Base-by-base conservation (phyloP, 441 rosid species). In the Metrosideros polymorpha region DNA sequence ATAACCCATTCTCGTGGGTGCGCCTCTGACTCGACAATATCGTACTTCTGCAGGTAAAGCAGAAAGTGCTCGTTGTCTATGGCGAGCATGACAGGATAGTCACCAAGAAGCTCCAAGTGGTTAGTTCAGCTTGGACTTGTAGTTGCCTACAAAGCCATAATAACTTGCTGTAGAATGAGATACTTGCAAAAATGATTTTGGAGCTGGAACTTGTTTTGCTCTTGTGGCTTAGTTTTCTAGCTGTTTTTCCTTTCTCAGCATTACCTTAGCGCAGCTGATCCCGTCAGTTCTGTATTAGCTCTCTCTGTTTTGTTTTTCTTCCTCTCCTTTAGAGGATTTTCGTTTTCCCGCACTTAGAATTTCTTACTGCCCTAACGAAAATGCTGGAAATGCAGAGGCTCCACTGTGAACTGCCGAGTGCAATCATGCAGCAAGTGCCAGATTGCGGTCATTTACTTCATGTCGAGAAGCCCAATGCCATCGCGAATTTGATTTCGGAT, bases 371-470 rank as follows among this genome's bases (percentile, higher is more conserved):
- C 79, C 79, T 71, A 39, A 39, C 17, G 15, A 71, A 71, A 71
- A 71, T 77, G 66, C 77, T 35, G 82, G 83, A 82, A n/a, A 42
- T 89, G 89, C 87, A 93, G 95, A 93, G 92, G 86, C 88, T 94
- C 61, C 91, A 90, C 84, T 91, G 88, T 79, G 94, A 94, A 86
- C 92, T 93, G 84, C 91, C 89, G 12, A 89, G 89, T 56, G 93
- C 95, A 76, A 90, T 86, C 66, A 86, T 93, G 53, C 89, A 83
- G 63, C 91, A 87, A 89, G 90, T 93, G 47, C 89, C 91, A 15
- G 94, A 90, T 42, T 89, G 92, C 0, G 94, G 96, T 85, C 96
- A 94, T 89, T 95, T 94, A 85, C 93, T 94, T 75, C 97, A 93
- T 57, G 96, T 94, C 5, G 93, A 94, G 85, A 93, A 89, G 86